Evolutionary conservation across 1,284 basidiomycete species (phyloP), one percentile per base, ranked within the genome.

Genomic region (Cutaneotrichosporon daszewskae): DNA sequence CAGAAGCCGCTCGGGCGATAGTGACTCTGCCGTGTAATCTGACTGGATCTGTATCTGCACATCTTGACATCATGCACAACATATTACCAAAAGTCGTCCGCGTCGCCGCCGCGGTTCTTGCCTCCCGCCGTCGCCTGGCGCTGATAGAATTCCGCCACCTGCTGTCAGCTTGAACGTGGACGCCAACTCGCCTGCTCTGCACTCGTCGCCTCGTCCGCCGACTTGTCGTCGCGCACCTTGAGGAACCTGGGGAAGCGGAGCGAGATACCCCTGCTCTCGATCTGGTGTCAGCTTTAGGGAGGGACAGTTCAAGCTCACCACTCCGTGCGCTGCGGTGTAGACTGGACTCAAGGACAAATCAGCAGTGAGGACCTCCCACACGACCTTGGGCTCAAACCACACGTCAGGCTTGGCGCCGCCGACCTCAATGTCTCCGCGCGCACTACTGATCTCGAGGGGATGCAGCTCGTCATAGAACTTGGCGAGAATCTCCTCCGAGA

Each of bases 351-450:
- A 73, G 69, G 89, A 95, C 58, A 99, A 69, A 74, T 99, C 95
- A 5, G 95, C 95, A 0, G 94, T 88, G 59, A 98, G 78, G 24
- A 99, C 92, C 73, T 99, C 95, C 92, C 94, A 98, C 1, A 99
- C 89, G 16, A 95, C 73, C 72, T 85, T 85, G 18, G 90, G 90
- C 64, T 95, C 89, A 67, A 96, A 89, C 88, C 87, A 95, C 17
- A 91, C 76, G 59, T 95, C 90, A 5, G 91, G 88, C 68, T 92
- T 94, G 34, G 89, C 88, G 5, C 84, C 85, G 27, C 90, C 94
- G 29, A 84, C 71, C 67, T 91, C 89, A 58, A 88, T 73, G 66
- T 87, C 81, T 29, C 84, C 81, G 57, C 92, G 75, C 27, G 46
- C 40, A 4, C 39, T 35, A 14, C 25, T 22, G 29, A 77, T 67